Base-by-base conservation (phyloP, 2,329 filamentous ascomycete species). In the Zalaria obscura region DNA sequence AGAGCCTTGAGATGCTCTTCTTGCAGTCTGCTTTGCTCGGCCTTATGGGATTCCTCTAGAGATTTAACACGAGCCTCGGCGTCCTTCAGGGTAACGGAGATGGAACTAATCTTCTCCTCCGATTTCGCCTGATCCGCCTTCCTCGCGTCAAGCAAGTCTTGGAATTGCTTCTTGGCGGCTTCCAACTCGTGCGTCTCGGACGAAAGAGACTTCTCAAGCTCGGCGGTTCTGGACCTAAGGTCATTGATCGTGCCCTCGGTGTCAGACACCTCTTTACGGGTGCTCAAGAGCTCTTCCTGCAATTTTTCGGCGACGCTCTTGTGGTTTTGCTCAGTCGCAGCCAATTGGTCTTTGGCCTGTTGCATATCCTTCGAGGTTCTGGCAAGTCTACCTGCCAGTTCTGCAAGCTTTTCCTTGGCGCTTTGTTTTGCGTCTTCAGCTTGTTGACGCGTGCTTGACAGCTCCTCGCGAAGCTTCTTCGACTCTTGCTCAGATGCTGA, bases 351-450 rank as follows among this genome's bases (percentile, higher is more conserved):
- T 18, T 44, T 44, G 5, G 8, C 38, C 11, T 18, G 26, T 5
- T 38, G 38, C 18, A 40, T 33, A 4, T 47, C 40, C 34, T 48
- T 45, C 4, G 40, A 26, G 5, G 40, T 37, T 26, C 41, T 40
- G 5, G 45, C 49, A 9, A 54, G 41, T 25, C 45, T 45, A 10
- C 45, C 50, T 8, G 52, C 50, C n/a, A 55, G 44, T 9, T 51
- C 50, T n/a, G 51, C 52, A 7, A 54, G 44, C 39, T 51, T 54
- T 4, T 41, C 38, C 35, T 54, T 52, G 27, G 48, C 35, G 25
- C 45, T 40, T 7, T 9, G 31, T 25, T 42, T 35, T 10, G 40
- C 36, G 25, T 52, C 50, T 9, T 43, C 39, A 26, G 41, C 41
- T 11, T 27, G 32, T 5, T 42, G 35, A 6, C 33, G 43, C 9